phyloP scores from a whole-genome alignment of 345 rosid genomes.

The Cardamine chenopodiifolia region DNA sequence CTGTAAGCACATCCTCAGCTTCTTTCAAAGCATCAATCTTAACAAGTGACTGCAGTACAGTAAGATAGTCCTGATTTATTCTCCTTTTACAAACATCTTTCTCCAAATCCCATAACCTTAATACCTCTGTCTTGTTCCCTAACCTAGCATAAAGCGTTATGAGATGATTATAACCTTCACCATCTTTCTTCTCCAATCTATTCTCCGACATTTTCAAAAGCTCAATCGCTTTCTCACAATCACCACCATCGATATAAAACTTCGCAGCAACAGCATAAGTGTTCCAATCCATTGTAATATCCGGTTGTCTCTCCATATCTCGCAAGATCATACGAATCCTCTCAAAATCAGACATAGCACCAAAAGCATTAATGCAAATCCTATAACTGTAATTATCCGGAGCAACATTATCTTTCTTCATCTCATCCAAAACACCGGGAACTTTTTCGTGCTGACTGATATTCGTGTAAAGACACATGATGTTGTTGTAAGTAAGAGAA shows the following conservation, averaged over 20 bases:
- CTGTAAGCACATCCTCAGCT: slow-evolving; percentile 63
- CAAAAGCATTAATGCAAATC: slow-evolving; percentile 74
- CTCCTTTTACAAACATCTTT: slow-evolving; percentile 63
- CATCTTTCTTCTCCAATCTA: slow-evolving; percentile 67
- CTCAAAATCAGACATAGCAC: slow-evolving; percentile 57
- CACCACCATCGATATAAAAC: slow-evolving; percentile 63
- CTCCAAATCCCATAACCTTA: slow-evolving; percentile 70
- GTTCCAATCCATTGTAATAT: slow-evolving; percentile 76
- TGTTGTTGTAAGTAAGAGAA: slow-evolving; percentile 67
- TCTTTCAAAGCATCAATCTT: slow-evolving; percentile 67
- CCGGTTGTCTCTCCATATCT: slow-evolving; percentile 70
- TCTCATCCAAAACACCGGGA: slow-evolving; percentile 61
- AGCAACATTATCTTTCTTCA: slow-evolving; percentile 60
- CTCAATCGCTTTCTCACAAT: slow-evolving; percentile 51
- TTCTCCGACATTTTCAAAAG: slow-evolving; percentile 64
- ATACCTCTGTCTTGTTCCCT: slow-evolving; percentile 62
- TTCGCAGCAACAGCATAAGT: slow-evolving; percentile 77
- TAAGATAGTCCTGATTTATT: slow-evolving; percentile 67
- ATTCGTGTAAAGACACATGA: slow-evolving; percentile 80
- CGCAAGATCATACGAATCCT: slow-evolving; percentile 56
- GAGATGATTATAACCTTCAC: slow-evolving; percentile 66
- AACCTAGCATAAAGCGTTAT: slow-evolving; percentile 72
- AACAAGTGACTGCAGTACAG: slow-evolving; percentile 66
- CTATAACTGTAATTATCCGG: slow-evolving; percentile 87
- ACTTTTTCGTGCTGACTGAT: slow-evolving; percentile 62